A percentile compares a stretch with the other conserved stretches of the same genome.
phyloP scores from a whole-genome alignment of 371 early-diverging fungal genomes.

The Catenaria anguillulae region DNA sequence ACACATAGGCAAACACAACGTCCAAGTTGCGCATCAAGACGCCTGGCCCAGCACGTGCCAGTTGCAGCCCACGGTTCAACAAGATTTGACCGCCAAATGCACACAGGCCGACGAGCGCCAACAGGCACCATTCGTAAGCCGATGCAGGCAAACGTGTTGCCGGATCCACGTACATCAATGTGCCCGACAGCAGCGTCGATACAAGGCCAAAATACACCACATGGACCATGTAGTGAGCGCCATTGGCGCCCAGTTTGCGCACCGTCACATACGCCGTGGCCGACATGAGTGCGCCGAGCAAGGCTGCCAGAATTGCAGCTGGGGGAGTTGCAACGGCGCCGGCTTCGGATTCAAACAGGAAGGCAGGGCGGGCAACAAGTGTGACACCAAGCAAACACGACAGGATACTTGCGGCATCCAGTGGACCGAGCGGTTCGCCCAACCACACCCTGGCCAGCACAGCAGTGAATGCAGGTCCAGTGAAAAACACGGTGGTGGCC shows the following conservation, averaged over 20 bases:
- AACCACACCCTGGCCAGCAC: constrained; percentile 45
- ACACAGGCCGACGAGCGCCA: constrained; percentile 34
- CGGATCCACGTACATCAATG: constrained; percentile 10
- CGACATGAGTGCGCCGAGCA: constrained; percentile 44
- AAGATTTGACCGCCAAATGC: constrained; percentile 62
- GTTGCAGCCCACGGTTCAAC: constrained; percentile 54
- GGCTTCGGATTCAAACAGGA: constrained; percentile 25
- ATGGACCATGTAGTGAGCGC: constrained; percentile 52
- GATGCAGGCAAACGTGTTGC: constrained; percentile 8
- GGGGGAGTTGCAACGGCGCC: constrained; percentile 1
- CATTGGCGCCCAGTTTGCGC: constrained; percentile 45
- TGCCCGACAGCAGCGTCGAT: constrained; percentile 24
- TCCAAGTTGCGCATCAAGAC: constrained; percentile 67
- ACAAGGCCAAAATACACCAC: constrained; percentile 55
- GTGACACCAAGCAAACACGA: constrained; percentile 47
- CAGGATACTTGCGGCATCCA: constrained; percentile 37
- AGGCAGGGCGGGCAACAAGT: constrained; percentile 47
- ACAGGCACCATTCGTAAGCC: constrained; percentile 18
- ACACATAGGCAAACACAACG: constrained; percentile 60
- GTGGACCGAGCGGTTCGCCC: constrained; percentile 42
- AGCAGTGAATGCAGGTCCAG: constrained; percentile 58
- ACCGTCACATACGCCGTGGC: constrained; percentile 55
- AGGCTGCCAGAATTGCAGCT: constrained; percentile 30
- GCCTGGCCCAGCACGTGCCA: constrained; percentile 58
- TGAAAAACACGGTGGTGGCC: constrained; percentile 48